Evolutionary conservation across 2,329 filamentous ascomycete genomes (phyloP).

Genomic region (Fusarium subglutinans): DNA sequence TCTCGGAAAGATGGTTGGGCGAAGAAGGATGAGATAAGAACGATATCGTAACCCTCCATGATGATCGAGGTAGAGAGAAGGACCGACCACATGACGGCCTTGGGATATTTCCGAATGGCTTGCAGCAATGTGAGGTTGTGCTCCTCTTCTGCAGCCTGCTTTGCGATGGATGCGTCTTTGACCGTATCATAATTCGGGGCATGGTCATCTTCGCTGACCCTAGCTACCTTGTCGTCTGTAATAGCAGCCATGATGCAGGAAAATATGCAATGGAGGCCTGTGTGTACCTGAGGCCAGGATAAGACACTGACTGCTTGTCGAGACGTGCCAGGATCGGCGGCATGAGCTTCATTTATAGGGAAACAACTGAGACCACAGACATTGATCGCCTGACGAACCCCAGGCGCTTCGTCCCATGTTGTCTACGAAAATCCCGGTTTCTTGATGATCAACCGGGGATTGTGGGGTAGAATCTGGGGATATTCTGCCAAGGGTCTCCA

Average conservation of each 20-base stretch:
- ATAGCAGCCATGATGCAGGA: neutral
- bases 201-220: slow-evolving; percentile 30
- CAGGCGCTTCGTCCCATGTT: neutral
- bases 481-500: neutral
- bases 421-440: neutral
- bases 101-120: slow-evolving; percentile 24
- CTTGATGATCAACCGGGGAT: neutral
- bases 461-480: slow-evolving; percentile 17
- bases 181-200: neutral
- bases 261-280: neutral
- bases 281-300: neutral
- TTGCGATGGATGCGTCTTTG: slow-evolving; percentile 26
- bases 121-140: slow-evolving; percentile 23
- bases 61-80: slow-evolving; percentile 47
- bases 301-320: neutral
- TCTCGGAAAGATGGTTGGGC: slow-evolving; percentile 44
- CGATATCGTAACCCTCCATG: slow-evolving; percentile 49
- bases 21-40: slow-evolving; percentile 45
- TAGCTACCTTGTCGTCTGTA: slow-evolving; percentile 25
- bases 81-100: slow-evolving; percentile 26
- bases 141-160: slow-evolving; percentile 26
- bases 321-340: neutral
- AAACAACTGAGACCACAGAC: neutral
- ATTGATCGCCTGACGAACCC: neutral
- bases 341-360: slow-evolving; percentile 13